These are phyloP conservation scores for Platanthera guangdongensis DNA, from an alignment of 106 monocot genomes.

Conservation along the genomic window DNA sequence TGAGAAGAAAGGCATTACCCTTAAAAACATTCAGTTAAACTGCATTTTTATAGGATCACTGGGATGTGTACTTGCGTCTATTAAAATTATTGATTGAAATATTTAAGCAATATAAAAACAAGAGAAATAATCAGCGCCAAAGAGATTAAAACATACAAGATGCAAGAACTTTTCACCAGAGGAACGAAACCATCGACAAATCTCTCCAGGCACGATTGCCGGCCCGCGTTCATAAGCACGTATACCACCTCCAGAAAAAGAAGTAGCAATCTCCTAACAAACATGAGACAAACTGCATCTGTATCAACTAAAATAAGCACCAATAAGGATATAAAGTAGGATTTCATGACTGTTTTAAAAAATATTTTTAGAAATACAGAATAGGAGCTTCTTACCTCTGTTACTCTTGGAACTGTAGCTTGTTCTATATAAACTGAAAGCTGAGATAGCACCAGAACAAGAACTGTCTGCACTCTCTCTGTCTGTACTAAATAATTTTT, in stretches of 20 bases:
- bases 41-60: too few species aligned
- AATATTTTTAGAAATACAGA: background rate
- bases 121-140: background rate
- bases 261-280: conserved; percentile 81
- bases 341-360: background rate
- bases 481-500: conserved; percentile 21
- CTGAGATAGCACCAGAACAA: conserved; percentile 78
- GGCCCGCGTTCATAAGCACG: conserved; percentile 83
- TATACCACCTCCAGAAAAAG: conserved; percentile 83
- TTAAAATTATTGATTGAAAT: background rate
- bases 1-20: too few species aligned
- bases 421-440: conserved; percentile 86
- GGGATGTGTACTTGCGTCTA: background rate
- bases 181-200: conserved; percentile 75
- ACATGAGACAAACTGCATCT: background rate
- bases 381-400: conserved; percentile 43
- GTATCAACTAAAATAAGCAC: conserved; percentile 1
- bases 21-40: too few species aligned
- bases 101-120: background rate
- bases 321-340: background rate
- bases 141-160: conserved; percentile 39
- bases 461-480: conserved; percentile 67
- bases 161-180: conserved; percentile 75
- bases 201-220: conserved; percentile 93
- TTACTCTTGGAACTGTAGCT: conserved; percentile 89